Conservation (phyloP, 2,329 filamentous ascomycete genomes). For the Podosphaera aphanis region DNA sequence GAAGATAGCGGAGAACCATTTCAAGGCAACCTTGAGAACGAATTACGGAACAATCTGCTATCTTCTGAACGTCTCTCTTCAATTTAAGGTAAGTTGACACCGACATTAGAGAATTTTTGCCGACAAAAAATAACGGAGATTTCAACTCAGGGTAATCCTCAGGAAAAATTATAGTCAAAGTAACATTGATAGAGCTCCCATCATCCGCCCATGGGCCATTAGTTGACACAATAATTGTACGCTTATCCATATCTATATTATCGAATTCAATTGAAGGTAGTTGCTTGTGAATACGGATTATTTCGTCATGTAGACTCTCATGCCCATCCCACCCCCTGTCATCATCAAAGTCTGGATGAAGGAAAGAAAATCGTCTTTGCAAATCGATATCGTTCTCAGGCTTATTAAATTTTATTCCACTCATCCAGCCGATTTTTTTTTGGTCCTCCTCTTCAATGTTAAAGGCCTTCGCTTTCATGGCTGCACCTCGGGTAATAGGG, state of each 20-base stretch:
- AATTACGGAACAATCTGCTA: constrained; percentile 30
- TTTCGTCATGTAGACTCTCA: constrained; percentile 40
- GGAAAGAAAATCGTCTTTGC: constrained; percentile 10
- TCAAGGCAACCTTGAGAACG: constrained; percentile 38
- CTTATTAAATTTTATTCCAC: constrained; percentile 36
- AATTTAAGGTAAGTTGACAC: constrained; percentile 29
- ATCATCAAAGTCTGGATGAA: constrained; percentile 13
- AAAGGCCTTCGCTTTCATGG: constrained; percentile 15
- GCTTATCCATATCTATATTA: constrained; percentile 36
- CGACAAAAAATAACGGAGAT: constrained; percentile 34
- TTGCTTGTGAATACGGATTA: constrained; percentile 35
- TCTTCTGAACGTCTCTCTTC: constrained; percentile 30
- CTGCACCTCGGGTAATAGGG: constrained; percentile 2
- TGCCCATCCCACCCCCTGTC: constrained; percentile 29
- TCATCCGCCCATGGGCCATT: constrained; percentile 40
- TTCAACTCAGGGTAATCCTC: constrained; percentile 32
- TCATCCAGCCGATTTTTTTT: constrained; percentile 45
- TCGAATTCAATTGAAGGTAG: constrained; percentile 42
- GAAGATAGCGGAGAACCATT: constrained; percentile 35
- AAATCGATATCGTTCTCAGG: constrained; percentile 7
- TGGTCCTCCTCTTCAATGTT: constrained; percentile 20
- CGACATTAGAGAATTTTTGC: constrained; percentile 38
- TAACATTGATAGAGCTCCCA: constrained; percentile 34
- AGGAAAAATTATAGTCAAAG: constrained; percentile 36
- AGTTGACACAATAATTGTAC: constrained; percentile 34